phyloP scores from a whole-genome alignment of 345 rosid genomes.

The Populus simonii region DNA sequence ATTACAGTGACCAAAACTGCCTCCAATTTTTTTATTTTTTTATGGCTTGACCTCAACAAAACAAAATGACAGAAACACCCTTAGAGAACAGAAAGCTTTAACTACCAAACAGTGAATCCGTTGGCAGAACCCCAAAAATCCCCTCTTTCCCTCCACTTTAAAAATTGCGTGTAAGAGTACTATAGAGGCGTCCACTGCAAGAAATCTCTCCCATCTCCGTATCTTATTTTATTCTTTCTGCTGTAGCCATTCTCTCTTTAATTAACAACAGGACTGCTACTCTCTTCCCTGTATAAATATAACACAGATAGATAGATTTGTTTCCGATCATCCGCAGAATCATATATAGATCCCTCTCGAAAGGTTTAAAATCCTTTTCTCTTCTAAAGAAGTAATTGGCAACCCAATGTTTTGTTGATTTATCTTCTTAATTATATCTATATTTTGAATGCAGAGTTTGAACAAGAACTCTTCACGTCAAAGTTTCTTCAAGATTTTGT shows the following conservation, averaged over 20 bases:
- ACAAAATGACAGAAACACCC: conserved; percentile 16
- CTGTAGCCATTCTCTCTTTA: neutral
- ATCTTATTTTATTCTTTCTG: neutral
- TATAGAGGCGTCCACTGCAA: conserved; percentile 48
- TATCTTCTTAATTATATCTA: neutral
- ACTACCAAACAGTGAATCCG: conserved; percentile 23
- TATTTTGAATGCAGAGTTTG: neutral
- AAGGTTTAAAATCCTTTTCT: conserved; percentile 22
- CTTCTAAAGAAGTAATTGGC: conserved; percentile 11
- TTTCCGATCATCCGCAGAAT: conserved; percentile 21
- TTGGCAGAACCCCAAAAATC: conserved; percentile 26
- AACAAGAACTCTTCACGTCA: neutral
- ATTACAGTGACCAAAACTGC: neutral
- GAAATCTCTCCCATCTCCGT: conserved; percentile 23
- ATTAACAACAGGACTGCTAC: neutral
- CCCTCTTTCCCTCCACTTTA: neutral
- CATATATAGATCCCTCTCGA: conserved; percentile 11
- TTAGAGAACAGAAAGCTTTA: neutral
- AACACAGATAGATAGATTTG: neutral
- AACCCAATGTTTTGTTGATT: neutral
- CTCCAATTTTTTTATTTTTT: neutral
- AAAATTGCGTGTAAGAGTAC: conserved; percentile 18
- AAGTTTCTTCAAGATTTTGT: conserved; percentile 4
- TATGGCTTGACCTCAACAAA: no score
- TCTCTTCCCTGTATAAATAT: neutral